Evolutionary conservation across 2,329 filamentous ascomycete genomes (phyloP).

Genomic region (Fusarium sp.): DNA sequence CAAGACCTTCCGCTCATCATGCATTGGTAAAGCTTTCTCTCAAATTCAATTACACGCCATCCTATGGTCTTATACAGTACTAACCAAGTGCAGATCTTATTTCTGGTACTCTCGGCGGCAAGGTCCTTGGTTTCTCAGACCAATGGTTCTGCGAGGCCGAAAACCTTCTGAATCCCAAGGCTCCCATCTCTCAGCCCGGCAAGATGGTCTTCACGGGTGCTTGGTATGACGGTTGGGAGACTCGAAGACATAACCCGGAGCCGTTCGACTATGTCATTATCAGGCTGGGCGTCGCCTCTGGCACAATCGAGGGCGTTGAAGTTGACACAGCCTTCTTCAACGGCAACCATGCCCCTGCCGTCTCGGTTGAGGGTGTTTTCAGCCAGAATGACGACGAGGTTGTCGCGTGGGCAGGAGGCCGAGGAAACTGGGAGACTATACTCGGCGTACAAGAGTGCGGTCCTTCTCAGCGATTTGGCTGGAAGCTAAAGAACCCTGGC

Average conservation of each 20-base stretch:
- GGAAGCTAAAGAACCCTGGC: conserved; percentile 69
- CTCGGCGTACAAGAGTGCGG: conserved; percentile 76
- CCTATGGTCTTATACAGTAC: neutral
- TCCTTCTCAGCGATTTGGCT: conserved; percentile 76
- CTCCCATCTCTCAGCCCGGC: conserved; percentile 69
- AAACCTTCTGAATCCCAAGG: conserved; percentile 70
- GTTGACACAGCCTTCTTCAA: conserved; percentile 84
- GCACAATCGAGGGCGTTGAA: conserved; percentile 77
- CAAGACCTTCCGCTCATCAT: conserved; percentile 67
- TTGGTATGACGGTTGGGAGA: conserved; percentile 78
- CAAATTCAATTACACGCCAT: neutral
- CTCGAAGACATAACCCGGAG: conserved; percentile 69
- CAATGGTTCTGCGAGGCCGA: conserved; percentile 74
- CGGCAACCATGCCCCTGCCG: conserved; percentile 82
- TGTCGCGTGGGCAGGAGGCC: conserved; percentile 65
- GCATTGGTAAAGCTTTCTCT: conserved; percentile 62
- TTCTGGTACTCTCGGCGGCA: conserved; percentile 68
- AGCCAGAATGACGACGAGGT: conserved; percentile 70
- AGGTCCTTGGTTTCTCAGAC: conserved; percentile 71
- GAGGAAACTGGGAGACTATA: conserved; percentile 76
- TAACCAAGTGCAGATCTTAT: conserved; percentile 61
- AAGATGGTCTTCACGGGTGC: conserved; percentile 75
- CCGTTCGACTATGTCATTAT: conserved; percentile 74
- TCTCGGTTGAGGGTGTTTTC: conserved; percentile 81
- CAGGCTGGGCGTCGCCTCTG: conserved; percentile 73